Evolutionary conservation across 345 rosid genomes (phyloP).

Genomic region (rapeseed (Brassica napus)): DNA sequence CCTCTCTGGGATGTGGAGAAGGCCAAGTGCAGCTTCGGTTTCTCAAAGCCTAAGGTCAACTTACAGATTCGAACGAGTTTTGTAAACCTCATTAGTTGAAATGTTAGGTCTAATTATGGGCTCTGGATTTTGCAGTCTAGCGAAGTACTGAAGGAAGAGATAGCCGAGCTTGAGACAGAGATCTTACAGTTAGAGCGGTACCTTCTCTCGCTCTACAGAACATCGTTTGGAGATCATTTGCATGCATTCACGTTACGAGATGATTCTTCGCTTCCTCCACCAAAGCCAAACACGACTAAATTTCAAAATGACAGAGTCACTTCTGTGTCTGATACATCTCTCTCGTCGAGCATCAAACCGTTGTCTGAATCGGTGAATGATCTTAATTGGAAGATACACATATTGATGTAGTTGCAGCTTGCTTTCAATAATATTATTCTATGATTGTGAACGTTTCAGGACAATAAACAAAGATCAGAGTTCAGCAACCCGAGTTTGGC

Average conservation of each 20-base stretch:
- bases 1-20: conserved; percentile 29
- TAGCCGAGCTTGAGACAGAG: conserved; percentile 58
- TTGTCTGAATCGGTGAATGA: conserved; percentile 24
- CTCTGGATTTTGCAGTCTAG: conserved; percentile 45
- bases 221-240: conserved; percentile 52
- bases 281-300: conserved; percentile 17
- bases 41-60: conserved; percentile 26
- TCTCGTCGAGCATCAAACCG: not conserved
- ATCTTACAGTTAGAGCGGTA: conserved; percentile 58
- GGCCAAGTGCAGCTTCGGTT: conserved; percentile 10
- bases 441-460: conserved; percentile 41
- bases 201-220: conserved; percentile 69
- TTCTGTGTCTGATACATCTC: conserved; percentile 11
- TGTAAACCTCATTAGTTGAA: not conserved
- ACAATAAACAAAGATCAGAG: conserved; percentile 32
- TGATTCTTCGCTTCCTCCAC: conserved; percentile 7
- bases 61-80: not conserved
- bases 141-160: conserved; percentile 56
- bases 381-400: not conserved
- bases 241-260: conserved; percentile 16
- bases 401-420: not conserved
- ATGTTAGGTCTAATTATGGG: not conserved
- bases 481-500: conserved; percentile 64
- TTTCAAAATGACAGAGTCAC: conserved; percentile 34
- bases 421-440: not conserved